Evolutionary conservation across 2,329 filamentous ascomycete species (phyloP).

Genomic region (Apiospora koreana): DNA sequence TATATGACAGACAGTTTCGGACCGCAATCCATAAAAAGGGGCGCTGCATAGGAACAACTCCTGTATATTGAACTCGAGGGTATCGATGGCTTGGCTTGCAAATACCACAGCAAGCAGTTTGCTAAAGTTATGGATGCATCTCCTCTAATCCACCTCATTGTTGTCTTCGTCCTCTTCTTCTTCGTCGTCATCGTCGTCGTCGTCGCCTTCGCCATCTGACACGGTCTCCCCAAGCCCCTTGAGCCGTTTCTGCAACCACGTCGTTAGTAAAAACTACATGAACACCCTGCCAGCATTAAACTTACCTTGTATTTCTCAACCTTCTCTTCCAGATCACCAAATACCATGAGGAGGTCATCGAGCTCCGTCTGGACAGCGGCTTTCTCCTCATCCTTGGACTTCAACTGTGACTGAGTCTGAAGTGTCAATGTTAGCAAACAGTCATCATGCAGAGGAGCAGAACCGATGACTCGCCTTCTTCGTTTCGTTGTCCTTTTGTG

Average conservation of each 20-base stretch:
- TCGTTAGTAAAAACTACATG: conserved; percentile 19
- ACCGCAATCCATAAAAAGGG: background rate
- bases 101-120: background rate
- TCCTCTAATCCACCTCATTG: conserved; percentile 32
- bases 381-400: conserved; percentile 62
- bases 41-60: background rate
- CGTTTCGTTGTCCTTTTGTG: background rate
- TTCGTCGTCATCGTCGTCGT: conserved; percentile 56
- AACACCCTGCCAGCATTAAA: conserved; percentile 15
- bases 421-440: conserved; percentile 18
- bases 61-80: background rate
- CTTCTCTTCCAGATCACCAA: conserved; percentile 79
- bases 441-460: conserved; percentile 5
- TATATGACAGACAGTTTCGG: background rate
- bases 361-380: conserved; percentile 69
- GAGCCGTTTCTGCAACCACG: conserved; percentile 52
- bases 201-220: conserved; percentile 75
- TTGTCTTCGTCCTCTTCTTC: conserved; percentile 42
- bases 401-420: conserved; percentile 30
- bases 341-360: conserved; percentile 80
- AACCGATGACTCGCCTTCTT: background rate
- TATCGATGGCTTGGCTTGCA: background rate
- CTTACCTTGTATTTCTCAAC: conserved; percentile 72
- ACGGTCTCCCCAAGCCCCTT: conserved; percentile 68
- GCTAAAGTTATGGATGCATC: conserved; percentile 5